These are phyloP conservation scores for Botryosphaeria dothidea DNA, from an alignment of 2,329 filamentous ascomycete species.

Conservation along the genomic window DNA sequence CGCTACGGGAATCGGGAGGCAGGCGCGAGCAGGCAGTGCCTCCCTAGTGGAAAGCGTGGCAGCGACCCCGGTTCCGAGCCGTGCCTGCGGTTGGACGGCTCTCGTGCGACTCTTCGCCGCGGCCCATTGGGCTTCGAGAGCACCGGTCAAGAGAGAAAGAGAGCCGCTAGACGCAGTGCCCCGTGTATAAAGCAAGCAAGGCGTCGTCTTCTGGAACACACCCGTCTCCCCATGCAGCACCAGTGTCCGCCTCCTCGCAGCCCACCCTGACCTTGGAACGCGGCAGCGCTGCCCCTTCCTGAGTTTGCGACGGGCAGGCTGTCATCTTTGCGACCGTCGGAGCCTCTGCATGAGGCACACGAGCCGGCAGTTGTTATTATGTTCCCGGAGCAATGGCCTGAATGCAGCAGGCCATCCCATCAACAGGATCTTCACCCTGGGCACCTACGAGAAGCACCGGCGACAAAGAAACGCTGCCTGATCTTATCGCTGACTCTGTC, in stretches of 20 bases:
- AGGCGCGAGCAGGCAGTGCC: neutral
- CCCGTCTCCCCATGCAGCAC: neutral
- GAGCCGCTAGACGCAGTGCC: neutral
- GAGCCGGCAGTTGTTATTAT: neutral
- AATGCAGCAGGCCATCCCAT: slow-evolving; percentile 3
- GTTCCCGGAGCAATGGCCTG: slow-evolving; percentile 6
- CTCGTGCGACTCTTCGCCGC: neutral
- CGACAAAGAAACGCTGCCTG: neutral
- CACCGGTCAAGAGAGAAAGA: neutral
- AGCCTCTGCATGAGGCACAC: neutral
- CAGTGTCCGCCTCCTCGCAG: slow-evolving; percentile 1
- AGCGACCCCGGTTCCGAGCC: neutral
- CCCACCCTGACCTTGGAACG: neutral
- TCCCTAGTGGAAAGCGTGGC: too few species aligned
- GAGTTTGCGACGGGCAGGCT: neutral
- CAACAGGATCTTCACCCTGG: neutral
- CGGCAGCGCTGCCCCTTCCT: neutral
- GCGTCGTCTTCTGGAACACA: neutral
- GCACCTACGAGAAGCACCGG: neutral
- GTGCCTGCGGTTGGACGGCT: neutral
- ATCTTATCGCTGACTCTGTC: neutral
- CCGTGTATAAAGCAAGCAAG: neutral
- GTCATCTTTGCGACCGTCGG: neutral
- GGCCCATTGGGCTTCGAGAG: neutral
- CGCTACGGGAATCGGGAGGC: neutral